phyloP scores from a whole-genome alignment of 192 early-diverging fungal genomes.

The Cetraspora pellucida region DNA sequence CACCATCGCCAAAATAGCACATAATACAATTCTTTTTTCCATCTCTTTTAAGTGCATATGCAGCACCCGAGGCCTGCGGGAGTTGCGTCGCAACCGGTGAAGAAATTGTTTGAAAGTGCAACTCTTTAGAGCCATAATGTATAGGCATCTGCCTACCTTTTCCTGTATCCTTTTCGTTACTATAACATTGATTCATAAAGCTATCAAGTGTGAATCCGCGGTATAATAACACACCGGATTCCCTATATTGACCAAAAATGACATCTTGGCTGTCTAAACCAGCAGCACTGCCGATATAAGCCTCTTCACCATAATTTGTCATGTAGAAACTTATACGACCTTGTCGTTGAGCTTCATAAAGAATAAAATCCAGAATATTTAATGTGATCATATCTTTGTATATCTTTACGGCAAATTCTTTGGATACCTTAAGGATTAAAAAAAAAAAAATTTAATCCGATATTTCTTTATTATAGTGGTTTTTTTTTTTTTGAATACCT shows the following conservation, averaged over 20 bases:
- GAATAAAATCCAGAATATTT: conserved; percentile 89
- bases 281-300: conserved; percentile 88
- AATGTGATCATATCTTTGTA: conserved; percentile 92
- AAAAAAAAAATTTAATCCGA: conserved; percentile 4
- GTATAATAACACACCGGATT: conserved; percentile 91
- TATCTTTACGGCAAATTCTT: conserved; percentile 76
- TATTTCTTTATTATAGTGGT: not conserved
- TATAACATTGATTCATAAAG: conserved; percentile 97
- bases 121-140: conserved; percentile 86
- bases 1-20: conserved; percentile 98
- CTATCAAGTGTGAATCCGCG: conserved; percentile 92
- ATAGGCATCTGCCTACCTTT: conserved; percentile 99
- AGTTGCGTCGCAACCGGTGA: conserved; percentile 96
- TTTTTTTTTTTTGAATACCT: conserved; percentile 42
- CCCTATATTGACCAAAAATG: conserved; percentile 97
- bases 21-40: conserved; percentile 79
- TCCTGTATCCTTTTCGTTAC: conserved; percentile 83
- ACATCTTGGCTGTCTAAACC: conserved; percentile 84
- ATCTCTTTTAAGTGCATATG: conserved; percentile 87
- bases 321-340: conserved; percentile 99
- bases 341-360: conserved; percentile 98
- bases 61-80: conserved; percentile 96
- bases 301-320: conserved; percentile 99
- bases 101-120: conserved; percentile 95
- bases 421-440: conserved; percentile 55